phyloP scores from a whole-genome alignment of 2,329 filamentous ascomycete species.

The Cordyceps tenuipes region DNA sequence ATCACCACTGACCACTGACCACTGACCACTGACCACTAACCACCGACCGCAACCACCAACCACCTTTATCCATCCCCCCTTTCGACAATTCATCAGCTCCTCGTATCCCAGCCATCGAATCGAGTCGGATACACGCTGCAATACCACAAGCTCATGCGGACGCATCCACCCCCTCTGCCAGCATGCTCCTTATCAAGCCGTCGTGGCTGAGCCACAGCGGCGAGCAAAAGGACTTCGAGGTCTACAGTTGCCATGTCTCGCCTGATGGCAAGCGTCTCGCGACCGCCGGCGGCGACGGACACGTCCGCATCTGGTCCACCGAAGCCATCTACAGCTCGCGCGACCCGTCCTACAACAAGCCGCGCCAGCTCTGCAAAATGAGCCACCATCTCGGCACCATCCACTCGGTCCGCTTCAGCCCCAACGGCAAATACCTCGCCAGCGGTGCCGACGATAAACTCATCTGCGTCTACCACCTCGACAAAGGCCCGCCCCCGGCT shows the following conservation, averaged over 20 bases:
- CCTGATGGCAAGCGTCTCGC: slow-evolving; percentile 87
- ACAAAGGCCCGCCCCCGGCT: slow-evolving; percentile 69
- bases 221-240: slow-evolving; percentile 96
- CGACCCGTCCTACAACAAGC: slow-evolving; percentile 62
- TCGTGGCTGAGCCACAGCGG: slow-evolving; percentile 94
- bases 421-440: slow-evolving; percentile 88
- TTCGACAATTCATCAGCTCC: neutral
- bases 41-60: too few relatives aligned
- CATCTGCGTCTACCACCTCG: slow-evolving; percentile 91
- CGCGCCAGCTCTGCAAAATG: slow-evolving; percentile 93
- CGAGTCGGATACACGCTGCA: neutral
- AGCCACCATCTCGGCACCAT: slow-evolving; percentile 98
- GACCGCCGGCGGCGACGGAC: slow-evolving; percentile 92
- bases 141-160: slow-evolving; percentile 4
- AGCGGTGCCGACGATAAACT: slow-evolving; percentile 98
- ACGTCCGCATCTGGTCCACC: slow-evolving; percentile 96
- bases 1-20: too few relatives aligned
- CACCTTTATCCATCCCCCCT: neutral
- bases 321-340: slow-evolving; percentile 81
- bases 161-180: slow-evolving; percentile 10
- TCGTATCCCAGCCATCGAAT: neutral
- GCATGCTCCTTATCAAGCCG: slow-evolving; percentile 86
- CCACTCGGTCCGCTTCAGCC: slow-evolving; percentile 92
- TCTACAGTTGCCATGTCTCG: slow-evolving; percentile 96
- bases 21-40: too few relatives aligned